phyloP scores from a whole-genome alignment of 345 rosid species.

The Gossypium australe region DNA sequence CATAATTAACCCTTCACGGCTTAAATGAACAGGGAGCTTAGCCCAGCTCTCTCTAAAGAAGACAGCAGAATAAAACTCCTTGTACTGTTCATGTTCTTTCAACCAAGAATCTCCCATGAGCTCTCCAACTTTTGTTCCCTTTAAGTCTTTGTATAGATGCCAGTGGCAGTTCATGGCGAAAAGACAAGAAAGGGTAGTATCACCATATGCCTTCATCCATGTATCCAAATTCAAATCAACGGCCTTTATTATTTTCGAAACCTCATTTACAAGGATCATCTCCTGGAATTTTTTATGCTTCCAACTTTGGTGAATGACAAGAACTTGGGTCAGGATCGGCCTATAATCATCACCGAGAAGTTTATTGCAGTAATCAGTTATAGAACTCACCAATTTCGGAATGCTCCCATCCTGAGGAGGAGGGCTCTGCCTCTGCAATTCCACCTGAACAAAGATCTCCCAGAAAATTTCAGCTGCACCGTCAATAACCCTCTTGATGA shows the following conservation, averaged over 20 bases:
- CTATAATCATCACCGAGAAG: constrained; percentile 76
- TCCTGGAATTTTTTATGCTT: constrained; percentile 88
- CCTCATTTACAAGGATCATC: constrained; percentile 63
- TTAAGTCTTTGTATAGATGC: constrained; percentile 79
- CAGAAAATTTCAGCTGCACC: constrained; percentile 94
- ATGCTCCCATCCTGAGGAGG: constrained; percentile 87
- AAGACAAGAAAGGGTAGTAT: constrained; percentile 46
- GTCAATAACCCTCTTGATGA: constrained; percentile 73
- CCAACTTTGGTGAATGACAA: constrained; percentile 91
- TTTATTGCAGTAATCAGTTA: constrained; percentile 84
- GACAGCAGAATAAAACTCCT: constrained; percentile 55
- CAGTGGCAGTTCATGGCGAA: constrained; percentile 90
- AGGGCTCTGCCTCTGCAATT: constrained; percentile 66
- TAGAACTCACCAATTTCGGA: constrained; percentile 71
- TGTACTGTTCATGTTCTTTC: constrained; percentile 78
- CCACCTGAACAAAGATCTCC: constrained; percentile 91
- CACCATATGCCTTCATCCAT: constrained; percentile 78
- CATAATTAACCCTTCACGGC: constrained; percentile 89
- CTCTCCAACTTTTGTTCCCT: constrained; percentile 79
- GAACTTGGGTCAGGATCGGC: constrained; percentile 71
- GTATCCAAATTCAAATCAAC: constrained; percentile 69
- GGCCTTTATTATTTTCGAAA: constrained; percentile 59
- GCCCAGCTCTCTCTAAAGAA: constrained; percentile 90
- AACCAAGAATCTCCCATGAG: constrained; percentile 81
- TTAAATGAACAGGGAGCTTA: constrained; percentile 80